These are phyloP conservation scores for Hippophae rhamnoides DNA, from an alignment of 306 rosid species.

Conservation along the genomic window DNA sequence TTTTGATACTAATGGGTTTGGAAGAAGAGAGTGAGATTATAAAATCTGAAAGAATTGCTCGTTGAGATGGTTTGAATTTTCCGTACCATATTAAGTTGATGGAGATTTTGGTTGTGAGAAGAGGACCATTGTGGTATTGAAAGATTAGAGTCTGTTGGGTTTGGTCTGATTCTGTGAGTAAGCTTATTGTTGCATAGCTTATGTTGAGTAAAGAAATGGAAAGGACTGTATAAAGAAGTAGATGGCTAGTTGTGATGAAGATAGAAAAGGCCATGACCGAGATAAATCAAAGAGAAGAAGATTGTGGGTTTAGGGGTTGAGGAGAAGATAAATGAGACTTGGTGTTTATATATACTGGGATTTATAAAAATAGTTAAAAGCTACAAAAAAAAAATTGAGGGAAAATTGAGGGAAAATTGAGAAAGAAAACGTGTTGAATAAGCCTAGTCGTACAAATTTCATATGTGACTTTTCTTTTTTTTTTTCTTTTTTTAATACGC, in stretches of 20 bases:
- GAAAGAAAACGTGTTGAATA: too few species aligned
- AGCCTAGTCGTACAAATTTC: too few species aligned
- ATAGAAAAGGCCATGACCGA: constrained; percentile 23
- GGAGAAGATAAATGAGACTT: neutral
- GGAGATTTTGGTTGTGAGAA: constrained; percentile 40
- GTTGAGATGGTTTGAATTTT: constrained; percentile 51
- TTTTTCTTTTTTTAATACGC: too few species aligned
- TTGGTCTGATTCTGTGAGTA: constrained; percentile 20
- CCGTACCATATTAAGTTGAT: constrained; percentile 74
- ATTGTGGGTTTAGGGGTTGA: neutral
- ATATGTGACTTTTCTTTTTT: too few species aligned
- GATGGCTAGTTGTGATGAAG: constrained; percentile 2
- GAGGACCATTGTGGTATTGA: constrained; percentile 73
- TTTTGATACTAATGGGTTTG: constrained; percentile 24
- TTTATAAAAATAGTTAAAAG: too few species aligned
- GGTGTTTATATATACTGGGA: neutral
- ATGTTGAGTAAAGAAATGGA: constrained; percentile 24
- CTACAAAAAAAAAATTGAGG: neutral
- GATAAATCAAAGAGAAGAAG: neutral
- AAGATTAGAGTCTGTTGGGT: constrained; percentile 30
- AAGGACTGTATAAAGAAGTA: constrained; percentile 13
- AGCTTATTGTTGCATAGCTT: constrained; percentile 34
- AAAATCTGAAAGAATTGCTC: constrained; percentile 52
- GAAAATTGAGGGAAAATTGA: constrained; percentile 2
- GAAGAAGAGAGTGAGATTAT: constrained; percentile 45